Percentiles rank a stretch among this genome's conserved stretches.
Conservation (phyloP, 83 land plant species). For the Isoetes engelmannii region DNA sequence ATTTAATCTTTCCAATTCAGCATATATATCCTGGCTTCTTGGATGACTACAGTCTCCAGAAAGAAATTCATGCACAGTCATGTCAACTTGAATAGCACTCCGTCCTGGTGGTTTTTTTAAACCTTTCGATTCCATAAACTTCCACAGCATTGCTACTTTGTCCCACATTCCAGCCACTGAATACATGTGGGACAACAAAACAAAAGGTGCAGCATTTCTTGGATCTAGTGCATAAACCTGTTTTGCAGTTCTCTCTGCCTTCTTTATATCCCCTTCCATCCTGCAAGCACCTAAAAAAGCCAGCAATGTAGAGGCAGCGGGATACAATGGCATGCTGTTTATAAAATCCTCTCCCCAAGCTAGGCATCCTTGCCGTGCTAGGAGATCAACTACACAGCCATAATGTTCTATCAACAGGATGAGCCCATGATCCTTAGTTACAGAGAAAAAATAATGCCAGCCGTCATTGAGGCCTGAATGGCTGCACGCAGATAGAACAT, state of each 20-base stretch:
- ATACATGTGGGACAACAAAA: slow-evolving; percentile 49
- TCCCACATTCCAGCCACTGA: slow-evolving; percentile 44
- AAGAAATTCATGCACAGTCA: slow-evolving; percentile 40
- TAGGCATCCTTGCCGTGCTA: slow-evolving; percentile 7
- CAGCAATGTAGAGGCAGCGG: slow-evolving; percentile 55
- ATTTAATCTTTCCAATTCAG: slow-evolving; percentile 35
- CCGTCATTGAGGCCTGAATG: slow-evolving; percentile 47
- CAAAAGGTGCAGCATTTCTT: slow-evolving; percentile 33
- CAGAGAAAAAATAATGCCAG: slow-evolving; percentile 32
- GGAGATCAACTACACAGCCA: too few relatives aligned
- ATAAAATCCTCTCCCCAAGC: slow-evolving; percentile 40
- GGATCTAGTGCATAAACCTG: slow-evolving; percentile 32
- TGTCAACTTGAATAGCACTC: slow-evolving; percentile 58
- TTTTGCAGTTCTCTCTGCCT: slow-evolving; percentile 46
- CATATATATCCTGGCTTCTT: slow-evolving; percentile 34
- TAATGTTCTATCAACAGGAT: slow-evolving; percentile 17
- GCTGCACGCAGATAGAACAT: slow-evolving; percentile 49
- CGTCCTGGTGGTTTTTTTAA: slow-evolving; percentile 52
- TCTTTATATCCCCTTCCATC: slow-evolving; percentile 40
- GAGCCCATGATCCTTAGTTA: slow-evolving; percentile 33
- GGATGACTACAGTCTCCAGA: slow-evolving; percentile 37
- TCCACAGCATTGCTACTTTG: slow-evolving; percentile 51
- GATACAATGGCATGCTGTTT: slow-evolving; percentile 44
- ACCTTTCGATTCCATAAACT: slow-evolving; percentile 45
- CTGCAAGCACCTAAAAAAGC: slow-evolving; percentile 53